These are phyloP conservation scores for Oryza rufipogon DNA, from an alignment of 176 grass and related monocot genomes.

Conservation along the genomic window DNA sequence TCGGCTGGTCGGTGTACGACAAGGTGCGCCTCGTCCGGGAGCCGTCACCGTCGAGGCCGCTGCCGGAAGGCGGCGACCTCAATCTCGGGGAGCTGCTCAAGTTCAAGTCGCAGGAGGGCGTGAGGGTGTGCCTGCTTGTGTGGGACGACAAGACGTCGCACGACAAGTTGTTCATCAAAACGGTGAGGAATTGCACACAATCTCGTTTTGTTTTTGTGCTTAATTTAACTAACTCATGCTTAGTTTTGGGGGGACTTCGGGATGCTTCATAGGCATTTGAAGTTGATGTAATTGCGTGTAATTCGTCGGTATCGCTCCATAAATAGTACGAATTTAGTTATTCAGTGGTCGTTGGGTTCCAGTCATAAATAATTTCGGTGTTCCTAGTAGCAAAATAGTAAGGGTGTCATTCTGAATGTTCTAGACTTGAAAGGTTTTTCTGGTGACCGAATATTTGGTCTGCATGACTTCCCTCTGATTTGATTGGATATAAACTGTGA, in stretches of 20 bases:
- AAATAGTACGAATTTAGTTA: constrained; percentile 1
- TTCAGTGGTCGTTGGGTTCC: neutral
- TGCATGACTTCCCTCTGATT: constrained; percentile 20
- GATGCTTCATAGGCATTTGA: neutral
- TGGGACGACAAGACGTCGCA: constrained; percentile 99
- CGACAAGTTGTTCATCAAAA: constrained; percentile 91
- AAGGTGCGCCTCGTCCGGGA: constrained; percentile 91
- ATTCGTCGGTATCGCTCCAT: constrained; percentile 1
- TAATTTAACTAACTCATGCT: constrained; percentile 1
- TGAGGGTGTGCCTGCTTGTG: constrained; percentile 96
- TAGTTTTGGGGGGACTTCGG: constrained; percentile 14
- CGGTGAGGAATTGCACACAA: constrained; percentile 34
- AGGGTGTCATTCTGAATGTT: neutral
- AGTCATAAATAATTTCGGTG: constrained; percentile 1
- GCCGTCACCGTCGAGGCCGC: constrained; percentile 39
- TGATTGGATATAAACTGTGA: neutral
- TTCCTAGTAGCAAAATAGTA: neutral
- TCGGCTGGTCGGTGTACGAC: constrained; percentile 92
- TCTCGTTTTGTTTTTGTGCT: neutral
- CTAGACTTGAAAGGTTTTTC: neutral
- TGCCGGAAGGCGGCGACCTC: constrained; percentile 58
- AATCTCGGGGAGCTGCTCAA: constrained; percentile 88
- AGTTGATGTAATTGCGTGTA: neutral
- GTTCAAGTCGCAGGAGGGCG: constrained; percentile 97
- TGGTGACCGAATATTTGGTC: neutral